Conservation (phyloP, 306 rosid species). For the Rosa lucieae region DNA sequence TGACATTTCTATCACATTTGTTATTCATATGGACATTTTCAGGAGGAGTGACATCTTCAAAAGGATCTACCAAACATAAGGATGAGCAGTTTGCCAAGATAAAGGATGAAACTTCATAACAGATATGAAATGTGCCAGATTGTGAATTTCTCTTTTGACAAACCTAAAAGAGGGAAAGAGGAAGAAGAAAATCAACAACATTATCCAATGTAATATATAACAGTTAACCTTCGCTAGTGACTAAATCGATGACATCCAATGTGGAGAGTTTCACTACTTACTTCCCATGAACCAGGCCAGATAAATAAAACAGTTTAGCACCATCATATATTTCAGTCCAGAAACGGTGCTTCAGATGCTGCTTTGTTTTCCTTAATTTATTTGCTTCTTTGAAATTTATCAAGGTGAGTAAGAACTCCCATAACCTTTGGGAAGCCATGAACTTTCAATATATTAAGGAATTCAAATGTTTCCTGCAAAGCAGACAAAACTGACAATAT, state of each 20-base stretch:
- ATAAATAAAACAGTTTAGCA: conserved; percentile 86
- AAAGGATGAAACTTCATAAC: conserved; percentile 93
- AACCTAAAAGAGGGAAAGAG: conserved; percentile 49
- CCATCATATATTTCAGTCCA: conserved; percentile 92
- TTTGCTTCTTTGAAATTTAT: conserved; percentile 77
- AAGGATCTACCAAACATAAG: conserved; percentile 83
- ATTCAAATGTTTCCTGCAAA: conserved; percentile 68
- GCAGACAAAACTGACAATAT: too few species aligned
- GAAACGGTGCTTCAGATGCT: conserved; percentile 84
- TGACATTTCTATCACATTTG: conserved; percentile 82
- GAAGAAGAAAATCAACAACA: background rate
- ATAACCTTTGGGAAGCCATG: conserved; percentile 93
- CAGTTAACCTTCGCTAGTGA: too few species aligned
- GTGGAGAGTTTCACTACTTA: conserved; percentile 42
- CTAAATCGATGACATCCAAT: too few species aligned
- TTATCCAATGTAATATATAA: too few species aligned
- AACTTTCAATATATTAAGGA: conserved; percentile 75
- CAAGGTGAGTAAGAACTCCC: conserved; percentile 98
- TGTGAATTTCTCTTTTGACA: conserved; percentile 79
- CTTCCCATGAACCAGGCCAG: conserved; percentile 89
- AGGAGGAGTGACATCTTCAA: conserved; percentile 94
- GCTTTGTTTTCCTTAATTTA: conserved; percentile 79
- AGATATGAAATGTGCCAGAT: conserved; percentile 88
- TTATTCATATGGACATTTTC: conserved; percentile 60
- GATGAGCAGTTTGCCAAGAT: conserved; percentile 85